Conservation (phyloP, 1,139 yeast species). For the Debaryomyces nepalensis region DNA sequence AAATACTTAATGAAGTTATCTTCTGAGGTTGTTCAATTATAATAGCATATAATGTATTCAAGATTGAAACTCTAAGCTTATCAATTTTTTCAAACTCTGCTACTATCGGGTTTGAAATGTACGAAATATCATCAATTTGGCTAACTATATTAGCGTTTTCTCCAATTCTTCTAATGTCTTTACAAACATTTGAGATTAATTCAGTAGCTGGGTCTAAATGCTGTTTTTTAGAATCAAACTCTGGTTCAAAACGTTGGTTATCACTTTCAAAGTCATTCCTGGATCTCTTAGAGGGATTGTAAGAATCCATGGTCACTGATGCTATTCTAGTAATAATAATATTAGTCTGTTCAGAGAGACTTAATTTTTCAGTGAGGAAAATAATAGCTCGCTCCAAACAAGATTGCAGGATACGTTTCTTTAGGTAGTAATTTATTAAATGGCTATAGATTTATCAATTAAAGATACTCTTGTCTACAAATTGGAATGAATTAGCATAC, state of each 20-base stretch:
- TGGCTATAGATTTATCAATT: too few relatives aligned
- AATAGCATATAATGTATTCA: slow-evolving; percentile 69
- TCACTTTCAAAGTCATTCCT: slow-evolving; percentile 46
- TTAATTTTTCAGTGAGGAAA: slow-evolving; percentile 5
- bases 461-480: too few relatives aligned
- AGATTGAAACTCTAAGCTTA: slow-evolving; percentile 60
- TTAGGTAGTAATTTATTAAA: too few relatives aligned
- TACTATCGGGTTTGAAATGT: slow-evolving; percentile 66
- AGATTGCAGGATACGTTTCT: too few relatives aligned
- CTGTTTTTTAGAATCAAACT: slow-evolving; percentile 35
- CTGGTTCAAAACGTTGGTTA: slow-evolving; percentile 21
- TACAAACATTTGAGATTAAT: slow-evolving; percentile 47
- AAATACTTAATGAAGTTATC: slow-evolving; percentile 69
- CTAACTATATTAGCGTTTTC: slow-evolving; percentile 57
- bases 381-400: too few relatives aligned
- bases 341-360: not conserved
- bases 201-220: slow-evolving; percentile 49
- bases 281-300: slow-evolving; percentile 36
- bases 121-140: slow-evolving; percentile 68
- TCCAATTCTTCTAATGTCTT: slow-evolving; percentile 68
- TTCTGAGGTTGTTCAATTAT: slow-evolving; percentile 91
- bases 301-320: slow-evolving; percentile 13
- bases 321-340: not conserved
- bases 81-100: slow-evolving; percentile 73
- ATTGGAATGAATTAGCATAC: too few relatives aligned